phyloP scores from a whole-genome alignment of 139 green algal genomes.

The Auxenochlorella pyrenoidosa region DNA sequence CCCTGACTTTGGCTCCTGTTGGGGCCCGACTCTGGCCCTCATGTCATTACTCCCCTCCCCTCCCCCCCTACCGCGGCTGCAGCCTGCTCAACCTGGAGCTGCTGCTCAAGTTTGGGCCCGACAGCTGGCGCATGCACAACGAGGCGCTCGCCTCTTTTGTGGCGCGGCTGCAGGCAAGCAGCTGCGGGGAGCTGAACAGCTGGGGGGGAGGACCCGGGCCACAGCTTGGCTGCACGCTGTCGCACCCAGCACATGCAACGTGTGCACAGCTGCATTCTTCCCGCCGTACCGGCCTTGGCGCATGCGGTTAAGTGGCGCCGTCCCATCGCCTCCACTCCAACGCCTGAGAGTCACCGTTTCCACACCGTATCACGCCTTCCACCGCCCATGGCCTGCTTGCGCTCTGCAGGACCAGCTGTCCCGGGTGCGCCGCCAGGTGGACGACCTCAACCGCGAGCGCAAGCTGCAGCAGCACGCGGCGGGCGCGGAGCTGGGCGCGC shows the following conservation, averaged over 20 bases:
- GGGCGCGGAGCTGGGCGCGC: constrained; percentile 37
- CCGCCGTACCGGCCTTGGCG: not conserved
- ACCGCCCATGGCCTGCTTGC: not conserved
- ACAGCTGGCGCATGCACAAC: constrained; percentile 67
- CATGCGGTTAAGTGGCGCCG: too few species aligned
- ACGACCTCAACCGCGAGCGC: constrained; percentile 78
- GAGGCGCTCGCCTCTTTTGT: constrained; percentile 38
- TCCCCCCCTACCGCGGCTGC: not conserved
- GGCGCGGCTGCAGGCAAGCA: constrained; percentile 7
- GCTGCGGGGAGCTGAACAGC: too few species aligned
- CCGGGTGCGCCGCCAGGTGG: constrained; percentile 53
- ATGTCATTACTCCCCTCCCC: too few species aligned
- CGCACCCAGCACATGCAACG: too few species aligned
- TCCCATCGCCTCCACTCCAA: too few species aligned
- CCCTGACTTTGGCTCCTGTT: too few species aligned
- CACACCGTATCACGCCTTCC: too few species aligned
- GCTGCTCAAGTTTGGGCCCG: constrained; percentile 79
- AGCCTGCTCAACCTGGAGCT: constrained; percentile 85
- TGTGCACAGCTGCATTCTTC: too few species aligned
- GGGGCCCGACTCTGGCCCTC: too few species aligned
- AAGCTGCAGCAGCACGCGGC: constrained; percentile 80
- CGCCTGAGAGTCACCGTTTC: too few species aligned
- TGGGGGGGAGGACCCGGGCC: too few species aligned
- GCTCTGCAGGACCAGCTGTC: constrained; percentile 43
- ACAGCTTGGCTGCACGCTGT: too few species aligned